Conservation (phyloP, 1,284 basidiomycete genomes). For the Cutaneotrichosporon dermatis region DNA sequence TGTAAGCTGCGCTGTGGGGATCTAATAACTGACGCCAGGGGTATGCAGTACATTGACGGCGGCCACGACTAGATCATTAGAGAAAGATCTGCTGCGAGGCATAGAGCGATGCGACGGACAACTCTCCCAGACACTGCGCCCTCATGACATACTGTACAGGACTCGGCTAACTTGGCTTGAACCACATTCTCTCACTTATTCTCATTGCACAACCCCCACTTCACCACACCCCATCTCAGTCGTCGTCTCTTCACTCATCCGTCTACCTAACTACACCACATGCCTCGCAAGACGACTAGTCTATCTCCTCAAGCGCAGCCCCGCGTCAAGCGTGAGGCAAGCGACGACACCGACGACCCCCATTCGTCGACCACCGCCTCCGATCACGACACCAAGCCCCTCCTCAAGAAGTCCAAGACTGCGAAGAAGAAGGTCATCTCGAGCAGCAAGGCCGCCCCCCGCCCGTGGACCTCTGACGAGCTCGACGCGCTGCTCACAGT, state of each 20-base stretch:
- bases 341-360: no score
- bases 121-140: not conserved
- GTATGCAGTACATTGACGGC: conserved; percentile 29
- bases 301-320: no score
- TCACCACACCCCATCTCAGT: no score
- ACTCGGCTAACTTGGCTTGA: no score
- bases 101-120: not conserved
- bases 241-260: no score
- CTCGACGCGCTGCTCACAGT: conserved; percentile 8
- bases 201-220: no score
- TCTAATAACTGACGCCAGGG: conserved; percentile 14
- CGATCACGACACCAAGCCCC: not conserved
- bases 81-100: not conserved
- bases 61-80: conserved; percentile 16
- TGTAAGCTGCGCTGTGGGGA: conserved; percentile 20
- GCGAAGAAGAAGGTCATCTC: not conserved
- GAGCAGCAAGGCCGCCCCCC: not conserved
- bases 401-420: not conserved
- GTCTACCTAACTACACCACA: no score
- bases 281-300: no score
- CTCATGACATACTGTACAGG: no score
- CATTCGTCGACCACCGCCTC: not conserved
- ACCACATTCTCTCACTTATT: no score
- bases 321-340: not conserved
- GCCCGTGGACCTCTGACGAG: conserved; percentile 10